A percentile compares a stretch with the other conserved stretches of the same genome.
Conservation (phyloP, 495 filamentous ascomycete species). For the Physcia stellaris region DNA sequence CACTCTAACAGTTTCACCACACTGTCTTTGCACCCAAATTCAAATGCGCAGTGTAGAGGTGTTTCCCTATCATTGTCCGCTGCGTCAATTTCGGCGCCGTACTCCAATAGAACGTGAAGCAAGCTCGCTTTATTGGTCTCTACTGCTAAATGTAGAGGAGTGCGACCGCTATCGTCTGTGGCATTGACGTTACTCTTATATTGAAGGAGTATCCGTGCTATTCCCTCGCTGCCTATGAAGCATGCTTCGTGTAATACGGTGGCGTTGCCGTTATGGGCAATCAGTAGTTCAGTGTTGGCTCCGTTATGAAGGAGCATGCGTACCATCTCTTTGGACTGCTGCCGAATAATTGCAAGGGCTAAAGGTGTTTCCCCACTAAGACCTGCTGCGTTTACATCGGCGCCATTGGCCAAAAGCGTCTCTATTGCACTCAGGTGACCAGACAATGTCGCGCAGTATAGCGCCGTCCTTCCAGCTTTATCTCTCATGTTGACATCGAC, state of each 20-base stretch:
- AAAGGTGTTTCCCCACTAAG: no score
- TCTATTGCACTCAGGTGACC: constrained; percentile 1
- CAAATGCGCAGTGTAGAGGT: background rate
- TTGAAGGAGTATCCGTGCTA: no score
- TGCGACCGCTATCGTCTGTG: constrained; percentile 1
- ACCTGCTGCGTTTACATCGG: constrained; percentile 1
- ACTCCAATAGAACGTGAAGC: constrained; percentile 1
- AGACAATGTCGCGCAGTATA: constrained; percentile 1
- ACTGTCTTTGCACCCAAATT: no score
- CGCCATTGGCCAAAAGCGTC: constrained; percentile 4
- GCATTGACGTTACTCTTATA: no score
- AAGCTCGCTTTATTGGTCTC: background rate
- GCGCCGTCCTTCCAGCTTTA: background rate
- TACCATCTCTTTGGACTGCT: no score
- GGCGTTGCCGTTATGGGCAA: no score
- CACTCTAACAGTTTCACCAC: background rate
- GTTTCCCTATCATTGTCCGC: background rate
- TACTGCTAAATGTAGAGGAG: constrained; percentile 4
- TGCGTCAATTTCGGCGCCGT: background rate
- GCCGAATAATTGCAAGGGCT: no score
- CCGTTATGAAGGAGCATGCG: no score
- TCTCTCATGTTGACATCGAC: constrained; percentile 2
- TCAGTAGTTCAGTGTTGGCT: no score
- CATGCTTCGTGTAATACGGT: no score
- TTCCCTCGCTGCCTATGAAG: no score